phyloP scores from a whole-genome alignment of 2,329 filamentous ascomycete genomes.

The Arachnopeziza araneosa region DNA sequence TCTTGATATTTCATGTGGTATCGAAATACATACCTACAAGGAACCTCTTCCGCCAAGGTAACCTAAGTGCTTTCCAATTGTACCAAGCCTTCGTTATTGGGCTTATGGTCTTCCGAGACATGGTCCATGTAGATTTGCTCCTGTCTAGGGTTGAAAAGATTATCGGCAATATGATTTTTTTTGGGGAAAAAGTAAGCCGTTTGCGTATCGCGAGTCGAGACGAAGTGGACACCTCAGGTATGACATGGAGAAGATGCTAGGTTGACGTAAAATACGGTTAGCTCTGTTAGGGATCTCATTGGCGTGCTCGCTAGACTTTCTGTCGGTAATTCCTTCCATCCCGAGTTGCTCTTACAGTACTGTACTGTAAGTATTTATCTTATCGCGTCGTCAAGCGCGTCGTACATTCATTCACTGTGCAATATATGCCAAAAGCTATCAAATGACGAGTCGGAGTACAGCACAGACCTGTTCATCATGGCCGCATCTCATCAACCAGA shows the following conservation, averaged over 20 bases:
- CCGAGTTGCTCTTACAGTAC: neutral
- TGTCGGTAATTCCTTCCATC: neutral
- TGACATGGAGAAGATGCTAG: no score
- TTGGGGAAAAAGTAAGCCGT: no score
- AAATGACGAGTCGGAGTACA: neutral
- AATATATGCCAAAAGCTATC: no score
- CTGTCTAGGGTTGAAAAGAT: neutral
- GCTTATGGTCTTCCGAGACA: conserved; percentile 19
- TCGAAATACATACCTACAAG: conserved; percentile 47
- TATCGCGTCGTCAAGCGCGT: neutral
- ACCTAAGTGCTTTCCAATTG: conserved; percentile 54
- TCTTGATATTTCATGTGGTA: neutral
- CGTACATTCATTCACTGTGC: neutral
- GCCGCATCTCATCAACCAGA: neutral
- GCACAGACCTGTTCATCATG: neutral
- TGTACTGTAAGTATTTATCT: no score
- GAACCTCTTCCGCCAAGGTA: conserved; percentile 60
- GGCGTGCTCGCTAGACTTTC: no score
- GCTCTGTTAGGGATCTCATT: no score
- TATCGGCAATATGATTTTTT: no score
- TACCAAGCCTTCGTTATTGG: conserved; percentile 41
- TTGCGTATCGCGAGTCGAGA: no score
- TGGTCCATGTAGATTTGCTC: conserved; percentile 1
- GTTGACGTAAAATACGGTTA: no score
- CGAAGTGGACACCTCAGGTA: no score